Evolutionary conservation across 768 basidiomycete species (phyloP), one percentile per base, ranked within the genome.

Genomic region (Tulasnella sp.): DNA sequence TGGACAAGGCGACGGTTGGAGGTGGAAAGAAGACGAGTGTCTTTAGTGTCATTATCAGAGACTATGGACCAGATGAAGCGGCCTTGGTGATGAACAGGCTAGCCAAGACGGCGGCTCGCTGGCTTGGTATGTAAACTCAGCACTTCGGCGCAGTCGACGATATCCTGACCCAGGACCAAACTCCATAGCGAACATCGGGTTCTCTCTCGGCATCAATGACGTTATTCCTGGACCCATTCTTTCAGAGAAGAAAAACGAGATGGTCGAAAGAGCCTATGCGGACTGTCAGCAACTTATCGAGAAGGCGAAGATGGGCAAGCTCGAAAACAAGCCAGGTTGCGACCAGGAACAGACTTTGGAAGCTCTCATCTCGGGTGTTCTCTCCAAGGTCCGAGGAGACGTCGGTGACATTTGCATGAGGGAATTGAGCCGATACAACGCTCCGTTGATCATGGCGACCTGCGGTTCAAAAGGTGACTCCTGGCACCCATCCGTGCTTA

Each of bases 21-120:
- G 93, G 94, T 81, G 98, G 98, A 74, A 99, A 99, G 89, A 99
- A 99, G 87, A 99, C 98, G 83, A 98, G 96, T 2, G 95, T 99
- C 61, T 99, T 99, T 82, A 97, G 97, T 80, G 94, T 98, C 67
- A 99, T 99, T 81, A 89, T 98, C 86, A 88, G 97, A 78, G 98
- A 99, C 84, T 99, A 98, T 83, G 98, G 98, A 5, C 89, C 95
- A 9, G 91, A 97, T 81, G 96, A 95, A 83, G 98, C 98, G 0
- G 95, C 96, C 0, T 87, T 89, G 35, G 96, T 96, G 15, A 99
- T 99, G 98, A 95, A 95, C 84, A 90, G 96, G 75, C 85, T 98
- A 20, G 98, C 98, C 20, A 99, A 99, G 83, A 88, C 99, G 1
- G 95, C 94, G 81, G 97, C 98, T 29, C 90, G 98, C 40, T 99